phyloP scores from a whole-genome alignment of 1,139 yeast genomes.

The Yamadazyma taylorii region DNA sequence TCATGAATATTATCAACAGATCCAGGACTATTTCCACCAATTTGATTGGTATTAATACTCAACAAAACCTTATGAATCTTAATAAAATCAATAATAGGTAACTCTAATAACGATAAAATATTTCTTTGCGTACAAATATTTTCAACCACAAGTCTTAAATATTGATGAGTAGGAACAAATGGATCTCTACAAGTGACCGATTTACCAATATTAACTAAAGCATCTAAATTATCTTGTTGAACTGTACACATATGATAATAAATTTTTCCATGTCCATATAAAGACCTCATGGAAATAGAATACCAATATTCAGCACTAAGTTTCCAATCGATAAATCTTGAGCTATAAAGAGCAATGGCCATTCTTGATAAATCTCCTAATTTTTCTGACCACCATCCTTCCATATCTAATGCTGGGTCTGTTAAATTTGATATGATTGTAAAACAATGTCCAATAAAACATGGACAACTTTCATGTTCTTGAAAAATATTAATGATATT shows the following conservation, averaged over 20 bases:
- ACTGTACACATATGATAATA: slow-evolving; percentile 84
- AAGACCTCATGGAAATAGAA: slow-evolving; percentile 63
- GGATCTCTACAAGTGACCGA: slow-evolving; percentile 78
- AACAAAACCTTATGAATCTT: slow-evolving; percentile 62
- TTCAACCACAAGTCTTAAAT: slow-evolving; percentile 72
- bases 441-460: slow-evolving; percentile 51
- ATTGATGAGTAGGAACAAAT: slow-evolving; percentile 78
- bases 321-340: slow-evolving; percentile 80
- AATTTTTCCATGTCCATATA: slow-evolving; percentile 77
- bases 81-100: slow-evolving; percentile 64
- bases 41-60: slow-evolving; percentile 46
- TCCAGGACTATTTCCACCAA: slow-evolving; percentile 33
- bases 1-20: slow-evolving; percentile 36
- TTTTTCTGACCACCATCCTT: slow-evolving; percentile 79
- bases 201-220: slow-evolving; percentile 74
- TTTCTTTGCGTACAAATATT: slow-evolving; percentile 74
- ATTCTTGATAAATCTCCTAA: slow-evolving; percentile 76
- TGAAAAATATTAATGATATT: slow-evolving; percentile 62
- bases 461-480: slow-evolving; percentile 49
- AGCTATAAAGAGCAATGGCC: slow-evolving; percentile 80
- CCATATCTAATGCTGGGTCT: slow-evolving; percentile 52
- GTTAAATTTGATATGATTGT: slow-evolving; percentile 54
- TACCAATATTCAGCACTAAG: slow-evolving; percentile 79
- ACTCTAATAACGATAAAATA: slow-evolving; percentile 55
- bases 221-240: slow-evolving; percentile 76